Evolutionary conservation across 1,139 yeast species (phyloP).

Genomic region (Debaryomyces robertsiae): DNA sequence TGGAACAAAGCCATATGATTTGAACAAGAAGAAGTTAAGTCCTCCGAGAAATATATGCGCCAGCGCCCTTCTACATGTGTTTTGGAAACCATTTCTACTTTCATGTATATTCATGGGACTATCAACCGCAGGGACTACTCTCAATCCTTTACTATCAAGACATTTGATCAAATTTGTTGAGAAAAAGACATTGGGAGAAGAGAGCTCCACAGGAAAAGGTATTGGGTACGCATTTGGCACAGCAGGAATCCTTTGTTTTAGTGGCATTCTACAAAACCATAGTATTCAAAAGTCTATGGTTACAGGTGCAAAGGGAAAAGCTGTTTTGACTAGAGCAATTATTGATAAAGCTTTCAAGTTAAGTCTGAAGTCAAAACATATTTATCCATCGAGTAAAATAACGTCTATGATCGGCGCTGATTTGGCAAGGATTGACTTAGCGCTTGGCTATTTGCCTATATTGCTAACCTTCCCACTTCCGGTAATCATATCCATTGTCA

Average conservation of each 20-base stretch:
- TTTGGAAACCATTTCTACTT: constrained; percentile 14
- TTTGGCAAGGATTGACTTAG: constrained; percentile 39
- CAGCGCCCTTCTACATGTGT: not conserved
- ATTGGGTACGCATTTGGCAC: constrained; percentile 39
- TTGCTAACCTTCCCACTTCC: constrained; percentile 33
- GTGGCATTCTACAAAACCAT: constrained; percentile 30
- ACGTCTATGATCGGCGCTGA: constrained; percentile 54
- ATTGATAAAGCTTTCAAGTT: constrained; percentile 66
- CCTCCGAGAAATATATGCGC: constrained; percentile 4
- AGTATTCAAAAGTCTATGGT: constrained; percentile 33
- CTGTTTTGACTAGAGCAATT: constrained; percentile 66
- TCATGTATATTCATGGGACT: constrained; percentile 35
- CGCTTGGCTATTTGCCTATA: constrained; percentile 36
- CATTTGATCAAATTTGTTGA: constrained; percentile 46
- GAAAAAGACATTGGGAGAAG: constrained; percentile 24
- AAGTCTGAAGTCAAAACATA: constrained; percentile 59
- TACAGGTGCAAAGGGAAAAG: constrained; percentile 68
- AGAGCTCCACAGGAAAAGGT: constrained; percentile 29
- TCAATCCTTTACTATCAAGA: constrained; percentile 51
- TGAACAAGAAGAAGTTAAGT: not conserved
- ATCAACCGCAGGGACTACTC: constrained; percentile 53
- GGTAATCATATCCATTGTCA: constrained; percentile 33
- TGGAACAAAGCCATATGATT: not conserved
- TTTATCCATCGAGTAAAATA: constrained; percentile 65
- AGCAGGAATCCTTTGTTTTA: constrained; percentile 23